Evolutionary conservation across 169 alveolate genomes (phyloP), one percentile per base, ranked within the genome.

Genomic region (Eimeria praecox): DNA sequence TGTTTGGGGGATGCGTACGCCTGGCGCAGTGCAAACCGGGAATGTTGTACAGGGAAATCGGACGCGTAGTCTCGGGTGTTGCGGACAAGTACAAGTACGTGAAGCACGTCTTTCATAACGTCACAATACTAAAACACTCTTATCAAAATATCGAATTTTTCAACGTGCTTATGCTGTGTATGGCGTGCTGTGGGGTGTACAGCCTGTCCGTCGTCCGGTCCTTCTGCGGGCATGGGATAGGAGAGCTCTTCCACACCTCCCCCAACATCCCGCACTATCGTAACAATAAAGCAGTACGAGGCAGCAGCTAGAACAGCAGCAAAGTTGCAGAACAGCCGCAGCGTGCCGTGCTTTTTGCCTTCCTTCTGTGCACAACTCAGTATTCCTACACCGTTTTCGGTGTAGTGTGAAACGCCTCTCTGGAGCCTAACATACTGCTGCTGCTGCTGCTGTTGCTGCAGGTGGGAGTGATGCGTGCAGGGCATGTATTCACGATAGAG

Each of bases 211-310:
- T 95, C 46, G 96, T 95, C 20, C 94, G 95, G 98, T 96, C 97
- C 99, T 44, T 99, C 98, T 97, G 98, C 99, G 99, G 99, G 52
- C 99, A 99, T 96, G 99, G 99, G 18, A 98, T 99, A 62, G 99
- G 99, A 14, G 97, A 98, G 71, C 97, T 98, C 22, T 99, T 99
- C 98, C 99, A 99, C 96, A 97, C 99, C 46, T 97, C 99, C 9
- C 99, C 99, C 18, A 98, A 98, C 96, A 97, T 99, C 38, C 99
- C 99, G 16, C 99, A 99, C 97, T 99, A 99, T 98, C 97, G 98
- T 85, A 99, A 99, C 91, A 99, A 99, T 97, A 99, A 99, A 97
- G 99, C 99, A n/a, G 98, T 98, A n/a, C 99, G 99, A n/a, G 94
- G 95, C 90, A 98, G 98, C 99, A 62, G 12, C 5, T n/a, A 35